Conservation (phyloP, 169 alveolate species). For the Blepharisma undulans region DNA sequence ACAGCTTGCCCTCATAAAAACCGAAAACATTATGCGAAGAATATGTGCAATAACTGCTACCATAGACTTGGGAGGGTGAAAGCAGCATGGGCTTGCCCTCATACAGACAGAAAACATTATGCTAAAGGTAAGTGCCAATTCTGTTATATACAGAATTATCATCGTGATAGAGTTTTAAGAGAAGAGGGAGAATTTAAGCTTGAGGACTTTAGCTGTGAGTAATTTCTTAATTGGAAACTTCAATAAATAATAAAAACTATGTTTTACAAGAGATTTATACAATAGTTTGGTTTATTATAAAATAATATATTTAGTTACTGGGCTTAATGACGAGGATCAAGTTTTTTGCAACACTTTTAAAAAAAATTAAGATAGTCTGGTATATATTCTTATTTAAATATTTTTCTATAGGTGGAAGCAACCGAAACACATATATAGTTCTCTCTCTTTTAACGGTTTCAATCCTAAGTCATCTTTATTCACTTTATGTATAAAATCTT, state of each 20-base stretch:
- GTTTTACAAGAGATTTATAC: neutral
- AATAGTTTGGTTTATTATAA: neutral
- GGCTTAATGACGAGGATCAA: neutral
- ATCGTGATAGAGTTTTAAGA: neutral
- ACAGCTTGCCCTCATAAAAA: conserved; percentile 73
- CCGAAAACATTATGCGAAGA: conserved; percentile 81
- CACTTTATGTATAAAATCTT: neutral
- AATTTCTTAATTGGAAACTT: no score
- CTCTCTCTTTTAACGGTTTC: neutral
- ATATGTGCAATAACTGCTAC: conserved; percentile 83
- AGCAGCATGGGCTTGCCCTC: conserved; percentile 71
- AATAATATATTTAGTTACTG: neutral
- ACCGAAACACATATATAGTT: no score
- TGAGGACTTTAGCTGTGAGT: neutral
- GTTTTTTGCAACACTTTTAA: no score
- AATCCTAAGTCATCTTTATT: no score
- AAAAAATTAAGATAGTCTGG: neutral
- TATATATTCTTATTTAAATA: neutral
- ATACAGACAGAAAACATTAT: conserved; percentile 36
- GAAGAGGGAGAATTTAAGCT: neutral
- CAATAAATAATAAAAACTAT: no score
- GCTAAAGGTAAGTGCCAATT: conserved; percentile 38
- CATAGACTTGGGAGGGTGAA: conserved; percentile 78
- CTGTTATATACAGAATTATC: conserved; percentile 16
- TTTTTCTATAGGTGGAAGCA: no score